A percentile compares a stretch with the other conserved stretches of the same genome.
Evolutionary conservation across 176 grass and related monocot genomes (phyloP).

Genomic region (Triticum aestivum): DNA sequence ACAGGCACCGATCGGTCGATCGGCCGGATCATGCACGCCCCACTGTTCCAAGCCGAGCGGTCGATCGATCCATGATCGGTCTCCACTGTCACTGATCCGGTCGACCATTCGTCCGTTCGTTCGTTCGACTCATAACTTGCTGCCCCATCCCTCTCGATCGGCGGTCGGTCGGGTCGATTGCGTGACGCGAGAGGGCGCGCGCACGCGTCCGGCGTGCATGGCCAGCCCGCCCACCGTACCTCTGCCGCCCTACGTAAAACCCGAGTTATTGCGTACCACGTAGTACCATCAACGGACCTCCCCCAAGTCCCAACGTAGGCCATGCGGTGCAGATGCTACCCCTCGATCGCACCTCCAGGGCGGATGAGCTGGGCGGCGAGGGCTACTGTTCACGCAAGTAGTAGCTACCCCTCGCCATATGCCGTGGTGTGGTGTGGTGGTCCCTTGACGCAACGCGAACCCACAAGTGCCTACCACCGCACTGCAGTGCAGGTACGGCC

Average conservation of each 20-base stretch:
- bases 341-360: neutral
- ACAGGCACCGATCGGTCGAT: constrained; percentile 6
- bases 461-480: neutral
- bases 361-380: constrained; percentile 21
- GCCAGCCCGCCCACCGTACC: neutral
- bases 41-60: neutral
- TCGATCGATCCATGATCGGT: neutral
- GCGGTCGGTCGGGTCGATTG: neutral
- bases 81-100: neutral
- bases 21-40: neutral
- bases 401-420: neutral
- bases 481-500: neutral
- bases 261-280: too few species aligned
- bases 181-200: constrained; percentile 14
- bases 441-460: neutral
- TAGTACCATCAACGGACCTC: neutral
- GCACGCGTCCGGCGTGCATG: constrained; percentile 2
- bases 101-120: neutral
- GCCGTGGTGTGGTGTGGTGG: constrained; percentile 21
- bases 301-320: neutral
- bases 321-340: neutral
- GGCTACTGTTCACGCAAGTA: neutral
- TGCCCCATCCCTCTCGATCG: neutral
- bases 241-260: neutral
- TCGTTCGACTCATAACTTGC: neutral